Base-by-base conservation (phyloP, 2,329 filamentous ascomycete species). In the Moelleriella libera region DNA sequence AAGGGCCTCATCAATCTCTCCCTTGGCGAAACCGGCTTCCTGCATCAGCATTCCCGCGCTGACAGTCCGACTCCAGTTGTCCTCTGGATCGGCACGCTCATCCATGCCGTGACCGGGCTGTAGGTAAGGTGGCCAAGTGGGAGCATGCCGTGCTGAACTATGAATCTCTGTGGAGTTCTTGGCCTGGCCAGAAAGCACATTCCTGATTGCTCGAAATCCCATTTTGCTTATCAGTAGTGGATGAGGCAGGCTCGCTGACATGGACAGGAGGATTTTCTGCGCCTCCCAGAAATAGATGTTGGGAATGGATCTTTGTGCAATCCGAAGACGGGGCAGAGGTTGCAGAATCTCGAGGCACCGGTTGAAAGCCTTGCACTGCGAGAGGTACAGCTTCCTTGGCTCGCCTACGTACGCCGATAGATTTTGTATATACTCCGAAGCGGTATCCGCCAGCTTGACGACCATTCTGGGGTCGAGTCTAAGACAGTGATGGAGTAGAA, bases 101-200 rank as follows among this genome's bases (percentile, higher is more conserved):
- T 83, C 79, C 51, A 76, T 72, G 1, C 78, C 78, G 54, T 82
- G 74, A 49, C 73, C 69, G 9, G 72, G 67, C 39, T 68, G 65
- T 47, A 76, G 63, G 60, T 79, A 82, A 0, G 79, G 79, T 8
- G 79, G 79, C 79, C 78, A 82, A 2, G 68, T 69, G 45, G 70
- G 66, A 2, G 66, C 63, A 48, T 77, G 68, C 30, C 75, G 70
- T 21, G 60, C 53, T 2, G 72, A 68, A 32, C 69, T 70, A 34
- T 67, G 68, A 11, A 59, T 62, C 58, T 83, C 79, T 5, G 60
- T 62, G 6, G 62, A 56, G 7, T 71, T 74, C 55, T 79, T 82
- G 42, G 68, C 67, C 48, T 74, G 63, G 3, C 70, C 75, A 6
- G 75, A 59, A 47, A 82, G 58, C 3, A 80, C 74, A 40, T 63